These are phyloP conservation scores for Nephelium lappaceum DNA, from an alignment of 345 rosid genomes.

Conservation along the genomic window DNA sequence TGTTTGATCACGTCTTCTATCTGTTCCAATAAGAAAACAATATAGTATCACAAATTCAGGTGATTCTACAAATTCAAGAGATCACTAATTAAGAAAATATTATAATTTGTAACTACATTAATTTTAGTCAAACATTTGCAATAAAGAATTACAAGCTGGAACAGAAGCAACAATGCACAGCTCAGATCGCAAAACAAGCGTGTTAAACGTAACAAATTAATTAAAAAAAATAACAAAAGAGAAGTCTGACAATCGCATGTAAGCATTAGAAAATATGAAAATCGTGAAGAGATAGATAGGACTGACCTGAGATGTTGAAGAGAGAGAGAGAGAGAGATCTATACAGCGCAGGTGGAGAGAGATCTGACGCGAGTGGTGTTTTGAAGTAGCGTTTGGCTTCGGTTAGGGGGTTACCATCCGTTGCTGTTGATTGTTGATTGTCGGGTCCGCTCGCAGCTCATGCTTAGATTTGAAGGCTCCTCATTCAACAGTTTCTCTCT, in stretches of 20 bases:
- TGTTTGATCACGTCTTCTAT: background rate
- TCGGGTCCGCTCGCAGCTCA: background rate
- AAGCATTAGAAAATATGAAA: background rate
- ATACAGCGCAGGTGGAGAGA: background rate
- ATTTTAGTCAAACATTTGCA: background rate
- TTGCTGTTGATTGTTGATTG: background rate
- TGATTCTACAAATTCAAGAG: background rate
- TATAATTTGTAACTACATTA: background rate
- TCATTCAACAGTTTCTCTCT: too few relatives aligned
- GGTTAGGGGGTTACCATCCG: background rate
- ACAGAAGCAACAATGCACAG: background rate
- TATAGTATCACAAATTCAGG: background rate
- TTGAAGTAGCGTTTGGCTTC: background rate
- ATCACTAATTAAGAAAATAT: background rate
- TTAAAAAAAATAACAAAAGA: background rate
- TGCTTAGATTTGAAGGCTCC: background rate
- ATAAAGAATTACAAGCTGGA: background rate
- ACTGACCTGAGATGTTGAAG: constrained; percentile 18
- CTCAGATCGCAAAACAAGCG: background rate
- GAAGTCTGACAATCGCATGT: background rate
- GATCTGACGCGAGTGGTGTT: constrained; percentile 21
- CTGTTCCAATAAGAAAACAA: constrained; percentile 7
- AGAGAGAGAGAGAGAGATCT: constrained; percentile 1
- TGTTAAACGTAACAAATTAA: background rate
- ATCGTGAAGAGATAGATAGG: background rate